phyloP scores from a whole-genome alignment of 495 filamentous ascomycete genomes.

The Penicillium cinerascens region DNA sequence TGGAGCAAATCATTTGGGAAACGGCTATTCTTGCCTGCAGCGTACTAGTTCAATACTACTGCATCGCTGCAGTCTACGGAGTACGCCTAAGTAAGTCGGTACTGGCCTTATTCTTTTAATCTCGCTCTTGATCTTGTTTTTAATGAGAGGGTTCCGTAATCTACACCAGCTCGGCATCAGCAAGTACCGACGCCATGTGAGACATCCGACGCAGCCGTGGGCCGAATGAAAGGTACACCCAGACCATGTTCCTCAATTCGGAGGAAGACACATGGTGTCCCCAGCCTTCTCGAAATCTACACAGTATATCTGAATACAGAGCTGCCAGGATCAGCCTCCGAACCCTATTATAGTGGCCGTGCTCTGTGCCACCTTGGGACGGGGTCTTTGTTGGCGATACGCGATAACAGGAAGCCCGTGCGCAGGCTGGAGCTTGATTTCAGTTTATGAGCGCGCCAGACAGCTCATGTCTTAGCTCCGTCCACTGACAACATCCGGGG shows the following conservation, averaged over 20 bases:
- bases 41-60: neutral
- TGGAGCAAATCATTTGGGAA: conserved; percentile 5
- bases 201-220: conserved; percentile 33
- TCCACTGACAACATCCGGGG: conserved; percentile 8
- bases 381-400: conserved; percentile 39
- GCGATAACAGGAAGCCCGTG: conserved; percentile 26
- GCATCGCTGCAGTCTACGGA: neutral
- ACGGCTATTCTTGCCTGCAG: conserved; percentile 4
- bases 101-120: neutral
- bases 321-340: conserved; percentile 22
- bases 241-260: conserved; percentile 1
- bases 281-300: neutral
- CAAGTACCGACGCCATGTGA: conserved; percentile 28
- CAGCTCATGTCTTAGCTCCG: neutral
- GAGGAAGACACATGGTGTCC: neutral
- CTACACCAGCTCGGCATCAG: neutral
- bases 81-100: neutral
- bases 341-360: conserved; percentile 20
- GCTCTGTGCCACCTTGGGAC: conserved; percentile 10
- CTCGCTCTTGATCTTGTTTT: neutral
- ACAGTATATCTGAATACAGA: conserved; percentile 10
- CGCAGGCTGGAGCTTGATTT: conserved; percentile 12
- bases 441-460: neutral
- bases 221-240: conserved; percentile 1
- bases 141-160: neutral